Percentiles rank a stretch among this genome's conserved stretches.
Evolutionary conservation across 768 basidiomycete genomes (phyloP).

Genomic region (Polyporus arcularius): DNA sequence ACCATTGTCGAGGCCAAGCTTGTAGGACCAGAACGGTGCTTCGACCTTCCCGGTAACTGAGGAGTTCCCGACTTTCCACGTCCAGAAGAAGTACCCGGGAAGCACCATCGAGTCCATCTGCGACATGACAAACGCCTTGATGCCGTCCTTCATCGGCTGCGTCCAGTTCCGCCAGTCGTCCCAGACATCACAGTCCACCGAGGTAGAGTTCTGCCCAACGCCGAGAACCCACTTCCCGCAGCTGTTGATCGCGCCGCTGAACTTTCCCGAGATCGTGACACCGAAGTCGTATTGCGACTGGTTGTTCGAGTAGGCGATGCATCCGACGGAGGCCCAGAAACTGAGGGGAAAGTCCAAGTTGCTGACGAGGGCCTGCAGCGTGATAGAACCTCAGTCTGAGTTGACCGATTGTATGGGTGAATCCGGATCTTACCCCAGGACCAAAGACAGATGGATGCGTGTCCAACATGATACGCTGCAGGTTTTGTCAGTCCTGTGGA

Average conservation of each 20-base stretch:
- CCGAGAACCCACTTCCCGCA: slow-evolving; percentile 55
- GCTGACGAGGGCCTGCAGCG: slow-evolving; percentile 7
- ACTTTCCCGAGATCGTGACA: slow-evolving; percentile 73
- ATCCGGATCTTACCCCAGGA: no score
- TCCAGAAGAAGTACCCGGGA: slow-evolving; percentile 75
- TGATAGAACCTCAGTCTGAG: no score
- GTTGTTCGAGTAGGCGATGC: neutral
- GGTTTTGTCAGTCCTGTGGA: neutral
- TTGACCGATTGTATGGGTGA: no score
- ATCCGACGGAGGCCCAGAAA: slow-evolving; percentile 44
- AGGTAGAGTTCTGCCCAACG: slow-evolving; percentile 22
- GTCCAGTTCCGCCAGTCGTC: slow-evolving; percentile 52
- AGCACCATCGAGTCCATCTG: slow-evolving; percentile 58
- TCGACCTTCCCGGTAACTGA: slow-evolving; percentile 45
- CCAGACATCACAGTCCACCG: slow-evolving; percentile 42
- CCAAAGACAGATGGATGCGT: neutral
- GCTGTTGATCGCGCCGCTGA: slow-evolving; percentile 62
- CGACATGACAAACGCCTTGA: slow-evolving; percentile 50
- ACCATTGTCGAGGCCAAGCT: slow-evolving; percentile 57
- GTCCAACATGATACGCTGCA: neutral
- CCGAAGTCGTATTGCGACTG: slow-evolving; percentile 56
- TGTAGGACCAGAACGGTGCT: slow-evolving; percentile 68
- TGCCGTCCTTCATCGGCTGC: slow-evolving; percentile 47
- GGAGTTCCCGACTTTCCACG: slow-evolving; percentile 71
- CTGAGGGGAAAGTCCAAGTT: slow-evolving; percentile 36